These are phyloP conservation scores for Thalassiosira mediterranea DNA, from an alignment of 352 stramenopile genomes.

Conservation along the genomic window DNA sequence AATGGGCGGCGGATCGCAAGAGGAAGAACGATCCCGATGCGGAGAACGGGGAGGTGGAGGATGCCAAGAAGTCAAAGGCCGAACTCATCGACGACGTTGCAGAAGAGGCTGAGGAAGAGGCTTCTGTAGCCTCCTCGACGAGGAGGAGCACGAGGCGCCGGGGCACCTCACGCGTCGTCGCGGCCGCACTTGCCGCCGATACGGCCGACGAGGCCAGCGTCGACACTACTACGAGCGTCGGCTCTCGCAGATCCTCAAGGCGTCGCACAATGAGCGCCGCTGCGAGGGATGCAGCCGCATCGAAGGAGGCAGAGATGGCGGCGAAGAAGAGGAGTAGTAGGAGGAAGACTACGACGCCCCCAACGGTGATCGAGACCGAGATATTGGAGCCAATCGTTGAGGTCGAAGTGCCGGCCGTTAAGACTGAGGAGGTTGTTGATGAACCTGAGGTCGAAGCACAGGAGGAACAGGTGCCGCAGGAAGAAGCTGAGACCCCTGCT, in stretches of 20 bases:
- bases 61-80: conserved; percentile 3
- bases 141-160: background rate
- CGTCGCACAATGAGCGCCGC: background rate
- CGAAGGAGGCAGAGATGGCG: background rate
- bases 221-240: background rate
- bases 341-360: background rate
- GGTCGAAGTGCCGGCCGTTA: background rate
- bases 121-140: background rate
- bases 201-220: background rate
- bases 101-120: background rate
- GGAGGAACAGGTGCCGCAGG: too few species aligned
- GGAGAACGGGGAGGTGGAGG: background rate
- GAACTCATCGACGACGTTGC: background rate
- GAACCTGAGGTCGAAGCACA: too few species aligned
- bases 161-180: background rate
- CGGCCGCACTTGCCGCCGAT: background rate
- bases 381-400: background rate
- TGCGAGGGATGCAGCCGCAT: background rate
- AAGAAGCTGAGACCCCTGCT: background rate
- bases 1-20: conserved; percentile 35
- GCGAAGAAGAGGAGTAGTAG: background rate
- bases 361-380: background rate
- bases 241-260: background rate
- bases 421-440: background rate
- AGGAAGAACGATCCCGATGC: conserved; percentile 12